These are phyloP conservation scores for Haplosporangium gracile DNA, from an alignment of 192 early-diverging fungal genomes.

Conservation along the genomic window DNA sequence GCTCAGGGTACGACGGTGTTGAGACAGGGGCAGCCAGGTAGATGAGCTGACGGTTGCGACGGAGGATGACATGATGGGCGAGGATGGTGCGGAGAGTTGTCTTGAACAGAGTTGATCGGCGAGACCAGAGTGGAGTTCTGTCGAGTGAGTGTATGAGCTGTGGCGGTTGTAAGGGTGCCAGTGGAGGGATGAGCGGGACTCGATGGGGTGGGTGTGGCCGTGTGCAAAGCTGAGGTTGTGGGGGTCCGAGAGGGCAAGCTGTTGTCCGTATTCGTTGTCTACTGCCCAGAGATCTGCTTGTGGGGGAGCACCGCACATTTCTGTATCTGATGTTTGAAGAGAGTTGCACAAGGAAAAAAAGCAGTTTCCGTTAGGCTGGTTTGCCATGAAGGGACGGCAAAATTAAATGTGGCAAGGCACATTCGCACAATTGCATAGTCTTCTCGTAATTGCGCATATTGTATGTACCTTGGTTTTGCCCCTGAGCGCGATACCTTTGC, in stretches of 20 bases:
- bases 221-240: not conserved
- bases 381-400: not conserved
- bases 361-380: not conserved
- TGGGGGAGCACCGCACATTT: not conserved
- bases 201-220: not conserved
- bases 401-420: not conserved
- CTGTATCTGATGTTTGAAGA: not conserved
- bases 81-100: conserved; percentile 31
- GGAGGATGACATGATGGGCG: conserved; percentile 11
- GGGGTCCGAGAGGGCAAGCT: not conserved
- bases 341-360: not conserved
- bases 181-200: conserved; percentile 14
- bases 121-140: not conserved
- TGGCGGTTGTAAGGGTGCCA: conserved; percentile 33
- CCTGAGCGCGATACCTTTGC: not conserved
- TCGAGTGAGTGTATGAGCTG: not conserved
- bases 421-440: not conserved
- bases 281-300: not conserved
- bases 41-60: not conserved
- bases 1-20: conserved; percentile 35
- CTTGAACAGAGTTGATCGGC: not conserved
- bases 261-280: not conserved
- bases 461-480: not conserved
- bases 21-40: not conserved
- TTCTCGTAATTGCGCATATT: not conserved